A percentile compares a stretch with the other conserved stretches of the same genome.
Evolutionary conservation across 805 yeast species (phyloP).

Genomic region (Kluyveromyces lactis): DNA sequence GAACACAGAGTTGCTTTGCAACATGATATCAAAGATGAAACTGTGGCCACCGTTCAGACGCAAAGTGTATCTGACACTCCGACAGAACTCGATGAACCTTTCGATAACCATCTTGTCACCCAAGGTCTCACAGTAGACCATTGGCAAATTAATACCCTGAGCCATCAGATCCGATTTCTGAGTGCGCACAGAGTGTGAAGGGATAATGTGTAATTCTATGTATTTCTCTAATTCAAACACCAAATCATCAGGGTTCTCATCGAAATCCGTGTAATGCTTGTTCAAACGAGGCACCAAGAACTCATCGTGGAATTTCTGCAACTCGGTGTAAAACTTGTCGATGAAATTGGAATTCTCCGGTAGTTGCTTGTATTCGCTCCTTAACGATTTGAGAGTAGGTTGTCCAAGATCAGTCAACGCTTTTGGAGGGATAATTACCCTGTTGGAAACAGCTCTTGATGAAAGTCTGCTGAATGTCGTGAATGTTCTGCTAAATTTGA

Average conservation of each 20-base stretch:
- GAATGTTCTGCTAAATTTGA: not conserved
- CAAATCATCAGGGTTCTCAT: constrained; percentile 31
- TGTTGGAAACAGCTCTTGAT: constrained; percentile 13
- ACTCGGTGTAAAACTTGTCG: constrained; percentile 40
- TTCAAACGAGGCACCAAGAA: constrained; percentile 15
- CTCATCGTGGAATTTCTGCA: constrained; percentile 20
- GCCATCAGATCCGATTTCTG: not conserved
- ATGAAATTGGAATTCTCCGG: constrained; percentile 48
- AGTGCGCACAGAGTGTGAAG: constrained; percentile 11
- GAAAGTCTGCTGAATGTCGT: not conserved
- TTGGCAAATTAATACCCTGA: constrained; percentile 2
- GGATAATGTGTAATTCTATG: constrained; percentile 27
- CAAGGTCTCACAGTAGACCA: constrained; percentile 10
- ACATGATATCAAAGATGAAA: constrained; percentile 47
- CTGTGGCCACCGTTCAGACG: constrained; percentile 51
- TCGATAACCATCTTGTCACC: constrained; percentile 18
- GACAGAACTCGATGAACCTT: constrained; percentile 31
- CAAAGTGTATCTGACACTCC: constrained; percentile 36
- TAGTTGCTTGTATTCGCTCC: constrained; percentile 34
- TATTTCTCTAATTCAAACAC: constrained; percentile 33
- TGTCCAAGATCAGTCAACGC: constrained; percentile 10
- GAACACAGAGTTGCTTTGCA: constrained; percentile 41
- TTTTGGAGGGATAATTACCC: constrained; percentile 17
- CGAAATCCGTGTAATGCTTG: constrained; percentile 33
- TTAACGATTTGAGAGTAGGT: constrained; percentile 8